phyloP scores from a whole-genome alignment of 129 eudicot species.

The Artemisia tridentata region DNA sequence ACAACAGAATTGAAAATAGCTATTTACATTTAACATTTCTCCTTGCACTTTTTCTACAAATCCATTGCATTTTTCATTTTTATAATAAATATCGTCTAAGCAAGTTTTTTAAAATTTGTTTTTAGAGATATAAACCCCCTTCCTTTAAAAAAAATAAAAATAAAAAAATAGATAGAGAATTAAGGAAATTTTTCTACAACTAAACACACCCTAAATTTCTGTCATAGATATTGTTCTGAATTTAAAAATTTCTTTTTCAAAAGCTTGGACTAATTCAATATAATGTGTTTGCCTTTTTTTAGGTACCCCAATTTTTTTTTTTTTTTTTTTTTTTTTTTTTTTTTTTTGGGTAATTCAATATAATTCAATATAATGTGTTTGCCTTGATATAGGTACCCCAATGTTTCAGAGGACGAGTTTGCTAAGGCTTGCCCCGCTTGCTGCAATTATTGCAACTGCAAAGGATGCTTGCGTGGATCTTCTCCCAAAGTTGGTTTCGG shows the following conservation, averaged over 20 bases:
- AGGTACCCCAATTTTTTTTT: constrained; percentile 47
- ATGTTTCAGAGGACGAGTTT: constrained; percentile 32
- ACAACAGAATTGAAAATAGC: too few species aligned
- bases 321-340: too few species aligned
- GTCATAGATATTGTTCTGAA: neutral
- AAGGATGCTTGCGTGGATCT: constrained; percentile 41
- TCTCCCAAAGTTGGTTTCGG: constrained; percentile 28
- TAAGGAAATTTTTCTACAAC: neutral
- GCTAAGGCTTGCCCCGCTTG: constrained; percentile 51
- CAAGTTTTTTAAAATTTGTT: too few species aligned
- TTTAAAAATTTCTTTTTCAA: neutral
- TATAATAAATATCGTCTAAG: too few species aligned
- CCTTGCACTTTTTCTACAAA: too few species aligned
- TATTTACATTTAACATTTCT: too few species aligned
- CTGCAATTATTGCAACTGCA: constrained; percentile 54
- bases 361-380: neutral
- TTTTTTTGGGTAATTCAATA: too few species aligned
- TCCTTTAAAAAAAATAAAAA: too few species aligned
- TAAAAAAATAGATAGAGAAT: too few species aligned
- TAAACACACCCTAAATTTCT: neutral
- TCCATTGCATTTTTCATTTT: too few species aligned
- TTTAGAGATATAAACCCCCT: too few species aligned
- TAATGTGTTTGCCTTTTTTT: neutral
- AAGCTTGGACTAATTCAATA: neutral
- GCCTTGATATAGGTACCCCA: constrained; percentile 42